Conservation (phyloP, 2,329 filamentous ascomycete species). For the Orbilia javanica region DNA sequence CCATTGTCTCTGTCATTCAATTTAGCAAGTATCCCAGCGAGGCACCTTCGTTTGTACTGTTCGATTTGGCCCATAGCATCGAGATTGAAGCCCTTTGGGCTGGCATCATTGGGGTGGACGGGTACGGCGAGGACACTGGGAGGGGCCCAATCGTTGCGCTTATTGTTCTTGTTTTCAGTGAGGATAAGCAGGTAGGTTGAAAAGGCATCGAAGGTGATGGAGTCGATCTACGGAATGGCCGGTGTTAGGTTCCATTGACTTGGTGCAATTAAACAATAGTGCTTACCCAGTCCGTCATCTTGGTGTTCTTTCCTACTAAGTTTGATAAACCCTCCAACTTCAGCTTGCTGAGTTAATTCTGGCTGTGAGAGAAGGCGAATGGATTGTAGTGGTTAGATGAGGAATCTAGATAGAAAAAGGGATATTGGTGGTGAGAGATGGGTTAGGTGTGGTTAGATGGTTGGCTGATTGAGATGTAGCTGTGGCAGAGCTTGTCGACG, state of each 20-base stretch:
- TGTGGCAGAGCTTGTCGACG: neutral
- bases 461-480: neutral
- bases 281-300: neutral
- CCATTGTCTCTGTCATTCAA: constrained; percentile 2
- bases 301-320: neutral
- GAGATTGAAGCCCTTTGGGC: neutral
- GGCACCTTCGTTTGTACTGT: neutral
- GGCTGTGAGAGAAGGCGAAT: neutral
- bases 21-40: neutral
- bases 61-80: neutral
- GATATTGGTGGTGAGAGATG: neutral
- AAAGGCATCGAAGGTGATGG: neutral
- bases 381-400: neutral
- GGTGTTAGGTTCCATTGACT: neutral
- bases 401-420: neutral
- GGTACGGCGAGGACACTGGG: neutral
- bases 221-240: neutral
- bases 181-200: neutral
- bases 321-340: neutral
- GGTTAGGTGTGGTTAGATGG: neutral
- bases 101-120: neutral
- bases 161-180: neutral
- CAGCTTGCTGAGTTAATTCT: neutral
- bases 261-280: neutral
- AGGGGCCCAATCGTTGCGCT: neutral